These are phyloP conservation scores for Stagonosporopsis rhizophila DNA, from an alignment of 2,329 filamentous ascomycete genomes.

Conservation along the genomic window DNA sequence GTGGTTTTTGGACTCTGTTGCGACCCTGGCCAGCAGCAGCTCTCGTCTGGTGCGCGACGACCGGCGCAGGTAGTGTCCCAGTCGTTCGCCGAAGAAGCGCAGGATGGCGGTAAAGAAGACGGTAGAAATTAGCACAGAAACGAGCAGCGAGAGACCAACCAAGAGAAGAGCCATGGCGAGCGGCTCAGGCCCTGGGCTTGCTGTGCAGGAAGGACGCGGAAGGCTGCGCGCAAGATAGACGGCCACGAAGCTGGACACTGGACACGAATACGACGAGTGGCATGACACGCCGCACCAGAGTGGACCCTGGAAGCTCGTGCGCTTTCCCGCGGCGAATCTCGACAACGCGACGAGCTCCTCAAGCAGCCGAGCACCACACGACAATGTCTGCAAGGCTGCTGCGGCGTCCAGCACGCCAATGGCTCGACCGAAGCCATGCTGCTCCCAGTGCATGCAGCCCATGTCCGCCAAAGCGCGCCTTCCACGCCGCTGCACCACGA, in stretches of 20 bases:
- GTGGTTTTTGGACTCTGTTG: slow-evolving; percentile 37
- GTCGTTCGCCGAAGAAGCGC: slow-evolving; percentile 34
- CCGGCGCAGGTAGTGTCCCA: slow-evolving; percentile 42
- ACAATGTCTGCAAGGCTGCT: slow-evolving; percentile 38
- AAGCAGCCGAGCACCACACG: slow-evolving; percentile 14
- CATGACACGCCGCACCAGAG: slow-evolving; percentile 33
- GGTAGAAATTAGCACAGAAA: slow-evolving; percentile 28
- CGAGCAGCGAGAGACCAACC: slow-evolving; percentile 38
- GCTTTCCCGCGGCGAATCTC: slow-evolving; percentile 27
- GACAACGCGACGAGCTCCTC: slow-evolving; percentile 5
- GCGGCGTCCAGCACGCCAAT: slow-evolving; percentile 35
- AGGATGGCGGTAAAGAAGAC: slow-evolving; percentile 39
- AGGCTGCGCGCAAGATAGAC: slow-evolving; percentile 20
- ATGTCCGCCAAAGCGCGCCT: slow-evolving; percentile 48
- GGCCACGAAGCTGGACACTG: slow-evolving; percentile 14
- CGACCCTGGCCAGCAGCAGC: slow-evolving; percentile 43
- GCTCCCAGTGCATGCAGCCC: not conserved
- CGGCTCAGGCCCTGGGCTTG: slow-evolving; percentile 22
- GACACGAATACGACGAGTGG: slow-evolving; percentile 32
- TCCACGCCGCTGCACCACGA: slow-evolving; percentile 57
- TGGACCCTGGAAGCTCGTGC: slow-evolving; percentile 24
- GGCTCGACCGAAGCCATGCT: slow-evolving; percentile 23
- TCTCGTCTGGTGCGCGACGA: slow-evolving; percentile 43
- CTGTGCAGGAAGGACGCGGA: slow-evolving; percentile 11
- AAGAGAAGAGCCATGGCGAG: slow-evolving; percentile 36